Percentiles rank a stretch among this genome's conserved stretches.
phyloP scores from a whole-genome alignment of 768 basidiomycete genomes.

The Naganishia onofrii region DNA sequence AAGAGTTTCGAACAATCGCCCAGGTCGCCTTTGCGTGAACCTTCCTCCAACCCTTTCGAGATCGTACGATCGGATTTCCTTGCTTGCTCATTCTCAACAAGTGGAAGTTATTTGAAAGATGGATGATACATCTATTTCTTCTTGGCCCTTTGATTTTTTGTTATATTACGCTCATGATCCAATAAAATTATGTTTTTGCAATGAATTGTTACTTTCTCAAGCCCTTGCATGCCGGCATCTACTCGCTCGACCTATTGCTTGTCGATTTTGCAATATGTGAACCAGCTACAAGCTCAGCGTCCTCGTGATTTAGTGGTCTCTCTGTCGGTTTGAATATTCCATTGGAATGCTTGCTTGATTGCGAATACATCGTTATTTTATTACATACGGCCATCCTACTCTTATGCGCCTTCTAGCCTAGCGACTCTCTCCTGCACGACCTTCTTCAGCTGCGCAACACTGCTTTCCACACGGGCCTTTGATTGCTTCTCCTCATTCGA shows the following conservation, averaged over 20 bases:
- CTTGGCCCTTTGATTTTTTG: not conserved
- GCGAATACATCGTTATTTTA: not conserved
- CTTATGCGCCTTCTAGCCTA: not conserved
- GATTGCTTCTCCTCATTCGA: not conserved
- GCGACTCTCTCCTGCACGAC: not conserved
- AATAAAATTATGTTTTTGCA: not conserved
- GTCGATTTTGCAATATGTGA: no score
- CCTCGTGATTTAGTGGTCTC: no score
- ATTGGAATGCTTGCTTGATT: not conserved
- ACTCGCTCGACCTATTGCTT: no score
- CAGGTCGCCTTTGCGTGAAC: conserved; percentile 2
- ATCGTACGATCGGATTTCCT: conserved; percentile 25
- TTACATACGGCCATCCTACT: not conserved
- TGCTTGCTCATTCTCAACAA: not conserved
- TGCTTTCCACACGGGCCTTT: not conserved
- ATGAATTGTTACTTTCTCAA: not conserved
- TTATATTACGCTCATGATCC: not conserved
- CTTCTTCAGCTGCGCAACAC: conserved; percentile 7
- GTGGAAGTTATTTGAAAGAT: conserved; percentile 27
- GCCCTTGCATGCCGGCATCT: no score
- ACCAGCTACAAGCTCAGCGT: no score
- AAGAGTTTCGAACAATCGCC: conserved; percentile 24
- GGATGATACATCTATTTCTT: conserved; percentile 26
- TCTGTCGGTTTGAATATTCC: no score
- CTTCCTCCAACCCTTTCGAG: conserved; percentile 31